A percentile compares a stretch with the other conserved stretches of the same genome.
Conservation (phyloP, 352 stramenopile genomes). For the Plasmopara halstedii region DNA sequence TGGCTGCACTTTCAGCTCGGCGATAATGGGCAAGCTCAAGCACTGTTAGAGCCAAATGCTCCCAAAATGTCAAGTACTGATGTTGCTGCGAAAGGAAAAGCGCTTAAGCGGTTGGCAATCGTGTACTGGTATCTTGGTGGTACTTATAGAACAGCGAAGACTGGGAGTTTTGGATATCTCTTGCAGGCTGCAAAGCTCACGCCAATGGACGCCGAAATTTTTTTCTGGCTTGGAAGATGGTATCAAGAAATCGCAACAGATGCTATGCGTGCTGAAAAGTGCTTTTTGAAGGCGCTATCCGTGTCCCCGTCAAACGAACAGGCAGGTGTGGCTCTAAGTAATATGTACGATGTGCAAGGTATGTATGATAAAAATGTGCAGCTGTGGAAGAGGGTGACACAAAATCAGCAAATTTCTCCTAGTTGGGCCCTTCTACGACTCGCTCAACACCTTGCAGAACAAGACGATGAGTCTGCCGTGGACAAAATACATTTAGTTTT, state of each 20-base stretch:
- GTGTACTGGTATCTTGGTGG: conserved; percentile 68
- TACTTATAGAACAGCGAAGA: conserved; percentile 41
- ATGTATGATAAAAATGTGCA: conserved; percentile 59
- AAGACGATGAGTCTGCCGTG: conserved; percentile 59
- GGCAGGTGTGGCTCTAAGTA: conserved; percentile 56
- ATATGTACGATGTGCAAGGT: conserved; percentile 51
- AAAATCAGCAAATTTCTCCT: conserved; percentile 45
- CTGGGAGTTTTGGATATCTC: conserved; percentile 50
- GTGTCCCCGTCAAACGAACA: conserved; percentile 44
- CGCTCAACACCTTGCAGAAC: conserved; percentile 57
- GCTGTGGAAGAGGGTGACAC: conserved; percentile 62
- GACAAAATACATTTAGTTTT: conserved; percentile 66
- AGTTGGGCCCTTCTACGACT: conserved; percentile 71
- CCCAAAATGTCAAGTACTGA: conserved; percentile 16
- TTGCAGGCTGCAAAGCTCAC: conserved; percentile 69
- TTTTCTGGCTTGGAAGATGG: conserved; percentile 69
- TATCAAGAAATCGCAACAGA: conserved; percentile 58
- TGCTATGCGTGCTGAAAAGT: conserved; percentile 72
- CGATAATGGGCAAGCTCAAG: conserved; percentile 26
- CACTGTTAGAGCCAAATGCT: conserved; percentile 30
- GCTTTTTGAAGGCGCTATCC: conserved; percentile 74
- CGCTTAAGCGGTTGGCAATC: conserved; percentile 64
- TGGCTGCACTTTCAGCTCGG: conserved; percentile 45
- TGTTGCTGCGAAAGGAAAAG: conserved; percentile 19
- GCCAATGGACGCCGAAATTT: conserved; percentile 57